These are phyloP conservation scores for Lodderomyces theae DNA, from an alignment of 1,139 yeast species.

Conservation along the genomic window DNA sequence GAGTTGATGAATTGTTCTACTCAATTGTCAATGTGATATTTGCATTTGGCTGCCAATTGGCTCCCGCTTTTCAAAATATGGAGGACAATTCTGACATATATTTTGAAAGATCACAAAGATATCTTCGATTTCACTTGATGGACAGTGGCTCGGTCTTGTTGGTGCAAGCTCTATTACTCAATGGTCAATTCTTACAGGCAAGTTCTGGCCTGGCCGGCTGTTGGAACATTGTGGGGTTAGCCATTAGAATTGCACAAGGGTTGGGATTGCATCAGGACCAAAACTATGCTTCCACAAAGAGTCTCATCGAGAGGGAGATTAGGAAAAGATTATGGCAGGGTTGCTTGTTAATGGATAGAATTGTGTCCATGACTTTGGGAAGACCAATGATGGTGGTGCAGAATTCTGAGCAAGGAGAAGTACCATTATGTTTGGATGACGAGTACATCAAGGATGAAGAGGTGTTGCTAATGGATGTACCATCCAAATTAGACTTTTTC, in stretches of 20 bases:
- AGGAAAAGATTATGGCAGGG: background rate
- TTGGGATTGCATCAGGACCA: constrained; percentile 51
- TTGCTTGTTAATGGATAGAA: background rate
- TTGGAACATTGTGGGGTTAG: constrained; percentile 24
- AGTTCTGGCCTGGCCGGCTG: constrained; percentile 1
- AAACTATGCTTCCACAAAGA: constrained; percentile 1
- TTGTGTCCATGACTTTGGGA: background rate
- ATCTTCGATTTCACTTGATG: background rate
- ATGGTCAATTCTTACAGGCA: background rate
- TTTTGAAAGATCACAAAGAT: background rate
- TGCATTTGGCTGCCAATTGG: constrained; percentile 1
- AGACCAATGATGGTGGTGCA: background rate
- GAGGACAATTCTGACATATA: background rate
- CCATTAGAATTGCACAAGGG: constrained; percentile 58
- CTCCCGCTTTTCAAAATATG: background rate
- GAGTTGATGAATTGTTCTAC: background rate
- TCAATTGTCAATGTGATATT: background rate
- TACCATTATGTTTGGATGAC: background rate
- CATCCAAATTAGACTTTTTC: background rate
- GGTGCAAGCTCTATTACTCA: background rate
- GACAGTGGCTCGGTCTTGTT: background rate
- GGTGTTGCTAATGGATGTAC: background rate
- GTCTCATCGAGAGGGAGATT: background rate
- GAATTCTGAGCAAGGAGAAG: background rate
- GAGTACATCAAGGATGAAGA: background rate